phyloP scores from a whole-genome alignment of 495 filamentous ascomycete species.

The Trichoderma orchidacearum region DNA sequence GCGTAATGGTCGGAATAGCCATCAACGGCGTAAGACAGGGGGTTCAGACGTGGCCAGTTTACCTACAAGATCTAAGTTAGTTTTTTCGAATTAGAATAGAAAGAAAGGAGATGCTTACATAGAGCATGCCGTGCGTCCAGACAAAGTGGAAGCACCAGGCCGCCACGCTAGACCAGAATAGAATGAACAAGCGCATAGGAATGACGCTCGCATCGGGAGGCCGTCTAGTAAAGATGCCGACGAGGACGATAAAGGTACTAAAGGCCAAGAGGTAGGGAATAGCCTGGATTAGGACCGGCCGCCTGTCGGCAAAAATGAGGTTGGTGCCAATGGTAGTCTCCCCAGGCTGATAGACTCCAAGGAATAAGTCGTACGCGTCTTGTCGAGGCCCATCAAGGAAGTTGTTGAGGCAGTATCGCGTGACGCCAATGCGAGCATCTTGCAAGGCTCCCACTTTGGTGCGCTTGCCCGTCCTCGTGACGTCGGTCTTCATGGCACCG shows the following conservation, averaged over 20 bases:
- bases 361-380: slow-evolving; percentile 88
- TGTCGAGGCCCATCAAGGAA: slow-evolving; percentile 86
- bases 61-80: slow-evolving; percentile 41
- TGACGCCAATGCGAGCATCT: slow-evolving; percentile 71
- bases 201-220: slow-evolving; percentile 55
- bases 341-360: slow-evolving; percentile 68
- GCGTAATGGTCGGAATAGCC: slow-evolving; percentile 77
- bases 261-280: slow-evolving; percentile 83
- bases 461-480: slow-evolving; percentile 77
- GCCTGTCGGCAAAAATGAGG: slow-evolving; percentile 69
- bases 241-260: slow-evolving; percentile 72
- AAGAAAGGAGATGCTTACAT: slow-evolving; percentile 41
- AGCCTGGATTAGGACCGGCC: slow-evolving; percentile 74
- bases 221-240: slow-evolving; percentile 59
- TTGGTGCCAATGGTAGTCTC: slow-evolving; percentile 46
- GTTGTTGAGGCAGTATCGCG: slow-evolving; percentile 79
- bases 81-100: not conserved
- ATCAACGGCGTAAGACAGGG: slow-evolving; percentile 68
- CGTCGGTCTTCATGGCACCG: slow-evolving; percentile 90
- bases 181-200: slow-evolving; percentile 62
- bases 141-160: slow-evolving; percentile 64
- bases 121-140: slow-evolving; percentile 71
- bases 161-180: slow-evolving; percentile 59
- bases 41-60: slow-evolving; percentile 93
- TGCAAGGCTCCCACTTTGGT: slow-evolving; percentile 71